Evolutionary conservation across 495 filamentous ascomycete species (phyloP), one percentile per base, ranked within the genome.

Genomic region (Cercophora sp.): DNA sequence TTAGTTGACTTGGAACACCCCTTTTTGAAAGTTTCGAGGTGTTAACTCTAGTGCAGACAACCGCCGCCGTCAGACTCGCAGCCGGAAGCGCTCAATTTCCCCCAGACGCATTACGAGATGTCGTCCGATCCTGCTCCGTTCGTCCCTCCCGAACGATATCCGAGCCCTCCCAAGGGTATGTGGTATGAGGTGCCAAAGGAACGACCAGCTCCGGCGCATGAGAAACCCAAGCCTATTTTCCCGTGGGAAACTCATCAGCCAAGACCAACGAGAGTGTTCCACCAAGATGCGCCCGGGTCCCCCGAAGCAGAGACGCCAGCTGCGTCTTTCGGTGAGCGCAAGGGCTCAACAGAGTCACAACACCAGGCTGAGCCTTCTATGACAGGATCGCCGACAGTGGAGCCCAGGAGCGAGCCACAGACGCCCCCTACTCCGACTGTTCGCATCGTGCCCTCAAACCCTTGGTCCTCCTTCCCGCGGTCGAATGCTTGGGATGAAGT

Each of bases 401-500:
- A 62, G 48, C 64, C 49, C 39, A 66, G 62, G 56, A 73, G 63
- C 55, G 70, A 73, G 52, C 72, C 72, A 4, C 54, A 62, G 16
- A 79, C 73, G 22, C 78, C 79, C 31, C 69, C 69, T 22, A 78
- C 74, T 37, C 71, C 74, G 10, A 70, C 69, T 46, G 71, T 72
- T 43, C 67, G 65, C 29, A 75, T 69, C 19, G 29, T 5, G 22
- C 65, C 75, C 35, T 56, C 76, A 6, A 75, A 82, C 46, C 72
- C 82, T 8, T 93, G 84, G 81, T 69, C 70, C 54, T 88, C 85
- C 60, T 79, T 78, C 50, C 56, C 64, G 16, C 73, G 81, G 63
- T 78, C 76, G 32, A 96, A 96, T 66, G 89, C 87, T 35, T 96
- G 91, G 91, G 91, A 96, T 58, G 86, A 86, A 27, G 80, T 89